phyloP scores from a whole-genome alignment of 1,284 basidiomycete genomes.

The Cutaneotrichosporon arboriforme region DNA sequence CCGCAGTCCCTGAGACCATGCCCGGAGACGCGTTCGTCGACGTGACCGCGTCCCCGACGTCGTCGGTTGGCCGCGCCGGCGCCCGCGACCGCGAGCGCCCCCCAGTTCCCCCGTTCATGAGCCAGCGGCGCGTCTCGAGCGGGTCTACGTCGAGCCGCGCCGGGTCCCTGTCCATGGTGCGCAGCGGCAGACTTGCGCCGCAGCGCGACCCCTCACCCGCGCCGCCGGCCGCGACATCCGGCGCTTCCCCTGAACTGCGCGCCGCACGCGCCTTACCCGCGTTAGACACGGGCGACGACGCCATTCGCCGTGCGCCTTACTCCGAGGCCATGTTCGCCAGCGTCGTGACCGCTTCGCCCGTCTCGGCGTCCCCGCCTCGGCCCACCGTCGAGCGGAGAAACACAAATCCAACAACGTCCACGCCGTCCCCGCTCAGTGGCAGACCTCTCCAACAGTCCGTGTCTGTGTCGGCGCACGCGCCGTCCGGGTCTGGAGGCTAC shows the following conservation, averaged over 20 bases:
- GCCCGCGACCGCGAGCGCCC: neutral
- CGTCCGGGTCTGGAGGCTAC: neutral
- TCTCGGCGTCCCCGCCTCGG: neutral
- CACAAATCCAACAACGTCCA: conserved; percentile 28
- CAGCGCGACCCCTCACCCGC: conserved; percentile 10
- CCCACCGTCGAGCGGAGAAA: conserved; percentile 30
- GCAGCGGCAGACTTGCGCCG: conserved; percentile 29
- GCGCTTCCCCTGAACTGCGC: neutral
- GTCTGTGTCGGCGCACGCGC: conserved; percentile 6
- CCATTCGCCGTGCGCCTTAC: neutral
- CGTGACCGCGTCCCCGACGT: conserved; percentile 7
- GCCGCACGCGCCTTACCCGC: neutral
- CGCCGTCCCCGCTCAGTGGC: conserved; percentile 7
- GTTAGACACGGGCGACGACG: conserved; percentile 2
- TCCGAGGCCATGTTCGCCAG: neutral
- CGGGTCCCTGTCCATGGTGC: conserved; percentile 38
- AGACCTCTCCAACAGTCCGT: conserved; percentile 7
- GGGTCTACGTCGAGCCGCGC: conserved; percentile 34
- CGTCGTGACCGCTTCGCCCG: neutral
- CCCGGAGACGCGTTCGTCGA: too few species aligned
- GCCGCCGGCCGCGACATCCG: neutral
- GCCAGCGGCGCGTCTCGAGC: conserved; percentile 13
- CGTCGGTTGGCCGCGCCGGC: neutral
- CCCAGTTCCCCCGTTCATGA: conserved; percentile 7
- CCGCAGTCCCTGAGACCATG: neutral